These are phyloP conservation scores for Hypoxylon sp. DNA, from an alignment of 2,329 filamentous ascomycete species.

Conservation along the genomic window DNA sequence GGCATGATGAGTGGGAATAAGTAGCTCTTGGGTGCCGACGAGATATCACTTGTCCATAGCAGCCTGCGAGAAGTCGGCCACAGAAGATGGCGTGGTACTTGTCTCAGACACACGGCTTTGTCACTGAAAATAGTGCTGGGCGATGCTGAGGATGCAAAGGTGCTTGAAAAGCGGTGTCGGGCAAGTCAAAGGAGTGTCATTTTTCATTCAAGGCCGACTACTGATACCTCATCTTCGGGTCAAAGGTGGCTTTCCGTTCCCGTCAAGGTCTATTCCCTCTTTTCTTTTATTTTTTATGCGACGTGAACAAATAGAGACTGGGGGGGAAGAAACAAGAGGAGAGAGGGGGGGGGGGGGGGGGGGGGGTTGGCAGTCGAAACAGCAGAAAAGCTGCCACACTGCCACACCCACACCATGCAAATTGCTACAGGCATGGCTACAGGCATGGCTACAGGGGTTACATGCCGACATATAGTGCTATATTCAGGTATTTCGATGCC, in stretches of 20 bases:
- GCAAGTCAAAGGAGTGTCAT: slow-evolving; percentile 43
- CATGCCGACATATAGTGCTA: no score
- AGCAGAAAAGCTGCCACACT: not conserved
- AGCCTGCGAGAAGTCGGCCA: slow-evolving; percentile 23
- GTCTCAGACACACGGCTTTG: slow-evolving; percentile 41
- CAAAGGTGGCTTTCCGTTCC: slow-evolving; percentile 41
- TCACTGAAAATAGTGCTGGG: slow-evolving; percentile 22
- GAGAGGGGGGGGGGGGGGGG: slow-evolving; percentile 20
- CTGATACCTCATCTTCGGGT: slow-evolving; percentile 16
- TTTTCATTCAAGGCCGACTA: slow-evolving; percentile 31
- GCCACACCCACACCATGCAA: no score
- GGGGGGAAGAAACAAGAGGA: not conserved
- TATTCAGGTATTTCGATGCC: not conserved
- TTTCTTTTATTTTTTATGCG: slow-evolving; percentile 28
- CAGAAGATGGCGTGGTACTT: slow-evolving; percentile 33
- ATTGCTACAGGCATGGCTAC: not conserved
- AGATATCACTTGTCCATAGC: slow-evolving; percentile 39
- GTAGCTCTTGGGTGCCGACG: slow-evolving; percentile 15
- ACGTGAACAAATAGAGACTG: slow-evolving; percentile 33
- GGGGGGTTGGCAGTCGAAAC: slow-evolving; percentile 31
- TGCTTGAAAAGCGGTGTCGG: slow-evolving; percentile 29
- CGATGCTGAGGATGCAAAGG: slow-evolving; percentile 26
- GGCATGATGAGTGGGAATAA: slow-evolving; percentile 38
- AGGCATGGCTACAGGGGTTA: no score
- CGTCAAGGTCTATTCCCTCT: slow-evolving; percentile 31